phyloP scores from a whole-genome alignment of 106 monocot genomes.

The Narthecium ossifragum region DNA sequence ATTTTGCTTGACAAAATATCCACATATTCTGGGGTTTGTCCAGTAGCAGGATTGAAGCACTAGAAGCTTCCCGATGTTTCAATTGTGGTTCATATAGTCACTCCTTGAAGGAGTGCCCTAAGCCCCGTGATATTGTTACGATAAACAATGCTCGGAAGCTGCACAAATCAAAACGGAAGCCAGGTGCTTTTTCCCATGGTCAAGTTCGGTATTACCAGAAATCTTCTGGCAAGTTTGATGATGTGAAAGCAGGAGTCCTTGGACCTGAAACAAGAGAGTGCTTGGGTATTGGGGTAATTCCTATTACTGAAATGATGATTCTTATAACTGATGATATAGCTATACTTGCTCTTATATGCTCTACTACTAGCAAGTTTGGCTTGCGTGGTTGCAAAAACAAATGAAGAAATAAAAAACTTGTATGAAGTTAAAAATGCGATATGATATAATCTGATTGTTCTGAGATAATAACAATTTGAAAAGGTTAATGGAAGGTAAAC shows the following conservation, averaged over 20 bases:
- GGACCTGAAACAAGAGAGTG: conserved; percentile 77
- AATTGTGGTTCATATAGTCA: conserved; percentile 94
- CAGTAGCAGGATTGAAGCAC: conserved; percentile 18
- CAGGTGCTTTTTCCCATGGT: conserved; percentile 28
- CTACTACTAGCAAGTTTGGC: too few relatives aligned
- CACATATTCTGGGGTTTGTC: too few relatives aligned
- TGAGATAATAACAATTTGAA: too few relatives aligned
- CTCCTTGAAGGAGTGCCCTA: conserved; percentile 80
- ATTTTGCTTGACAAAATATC: too few relatives aligned
- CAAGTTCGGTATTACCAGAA: conserved; percentile 69
- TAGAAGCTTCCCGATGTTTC: conserved; percentile 84
- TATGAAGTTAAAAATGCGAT: too few relatives aligned
- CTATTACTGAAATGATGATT: too few relatives aligned
- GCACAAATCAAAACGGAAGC: conserved; percentile 52
- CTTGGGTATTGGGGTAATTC: conserved; percentile 85
- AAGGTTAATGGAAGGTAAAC: too few relatives aligned
- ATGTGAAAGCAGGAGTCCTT: conserved; percentile 76
- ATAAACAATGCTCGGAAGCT: conserved; percentile 75
- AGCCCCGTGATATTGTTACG: conserved; percentile 70
- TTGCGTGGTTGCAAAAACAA: too few relatives aligned
- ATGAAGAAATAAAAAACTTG: too few relatives aligned
- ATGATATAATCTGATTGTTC: too few relatives aligned
- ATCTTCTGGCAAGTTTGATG: conserved; percentile 71
- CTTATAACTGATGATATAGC: too few relatives aligned
- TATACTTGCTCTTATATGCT: too few relatives aligned